Conservation (phyloP, 78 protist species). For the Polysphondylium violaceum region DNA sequence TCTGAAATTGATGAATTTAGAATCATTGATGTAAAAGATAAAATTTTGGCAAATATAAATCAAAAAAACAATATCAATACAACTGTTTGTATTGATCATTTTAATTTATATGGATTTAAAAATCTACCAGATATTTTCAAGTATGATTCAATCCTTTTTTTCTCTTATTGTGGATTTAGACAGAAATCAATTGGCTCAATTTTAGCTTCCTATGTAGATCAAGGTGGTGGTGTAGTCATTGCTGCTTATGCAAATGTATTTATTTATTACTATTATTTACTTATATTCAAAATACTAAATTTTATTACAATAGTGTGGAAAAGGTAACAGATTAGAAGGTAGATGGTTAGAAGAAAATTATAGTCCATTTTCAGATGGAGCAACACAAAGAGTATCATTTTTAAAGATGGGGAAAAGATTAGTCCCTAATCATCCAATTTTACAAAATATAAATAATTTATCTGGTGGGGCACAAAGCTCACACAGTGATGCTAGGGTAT, state of each 20-base stretch:
- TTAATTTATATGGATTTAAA: slow-evolving; percentile 48
- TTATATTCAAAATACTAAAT: neutral
- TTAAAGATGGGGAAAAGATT: slow-evolving; percentile 18
- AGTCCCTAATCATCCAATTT: slow-evolving; percentile 15
- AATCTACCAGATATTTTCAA: neutral
- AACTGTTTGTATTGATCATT: slow-evolving; percentile 2
- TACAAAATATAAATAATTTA: slow-evolving; percentile 10
- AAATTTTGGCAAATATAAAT: neutral
- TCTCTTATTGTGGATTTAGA: slow-evolving; percentile 62
- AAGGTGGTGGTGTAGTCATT: slow-evolving; percentile 58
- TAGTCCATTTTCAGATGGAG: slow-evolving; percentile 49
- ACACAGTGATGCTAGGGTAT: slow-evolving; percentile 14
- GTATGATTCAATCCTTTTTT: slow-evolving; percentile 52
- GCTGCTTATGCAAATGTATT: slow-evolving; percentile 32
- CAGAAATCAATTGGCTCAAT: slow-evolving; percentile 46
- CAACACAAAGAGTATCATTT: slow-evolving; percentile 14
- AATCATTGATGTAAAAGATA: slow-evolving; percentile 9
- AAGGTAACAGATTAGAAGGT: slow-evolving; percentile 57
- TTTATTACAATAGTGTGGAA: slow-evolving; percentile 28
- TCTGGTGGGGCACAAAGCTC: slow-evolving; percentile 31
- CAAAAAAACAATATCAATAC: neutral
- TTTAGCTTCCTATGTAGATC: slow-evolving; percentile 38
- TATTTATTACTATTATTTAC: neutral
- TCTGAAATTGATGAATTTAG: slow-evolving; percentile 30
- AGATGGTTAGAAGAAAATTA: slow-evolving; percentile 36